Evolutionary conservation across 1,284 basidiomycete species (phyloP), one percentile per base, ranked within the genome.

Genomic region (Rhodotorula sp.): DNA sequence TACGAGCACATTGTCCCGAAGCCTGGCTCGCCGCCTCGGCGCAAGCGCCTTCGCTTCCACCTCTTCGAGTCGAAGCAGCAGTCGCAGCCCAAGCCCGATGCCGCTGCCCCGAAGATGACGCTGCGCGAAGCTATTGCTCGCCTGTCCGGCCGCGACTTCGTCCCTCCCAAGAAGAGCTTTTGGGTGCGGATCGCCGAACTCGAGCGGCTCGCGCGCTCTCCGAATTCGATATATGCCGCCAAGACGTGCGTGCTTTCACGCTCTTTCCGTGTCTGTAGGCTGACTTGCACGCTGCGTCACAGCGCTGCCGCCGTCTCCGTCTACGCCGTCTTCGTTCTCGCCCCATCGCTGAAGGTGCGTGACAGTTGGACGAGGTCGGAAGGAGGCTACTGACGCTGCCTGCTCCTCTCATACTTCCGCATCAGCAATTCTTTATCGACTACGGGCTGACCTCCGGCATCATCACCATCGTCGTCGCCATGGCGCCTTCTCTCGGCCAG

Each of bases 51-150:
- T 3, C 81, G 81, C 63, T 67, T 82, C 48, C 81, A 83, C 70
- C 72, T 80, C 55, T 80, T 81, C 61, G 80, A 81, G 65, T 29
- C 34, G 3, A 27, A 34, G 53, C 29, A 29, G 29, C 19, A 32
- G 53, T 4, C 32, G 13, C 29, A 54, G 32, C 8, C 29, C 21
- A 13, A 44, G 44, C 15, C 53, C 17, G 29, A 32, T 21, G 51
- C 8, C 3, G 22, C 57, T 22, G 64, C 7, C 29, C 6, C 41
- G 17, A 60, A 72, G 44, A 73, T 81, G 56, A 62, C 76, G 10
- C 72, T 82, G 22, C 75, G 76, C n/a, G 80, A 82, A 70, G 81
- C 82, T 3, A 64, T 82, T 29, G 80, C 81, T 15, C 51, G 78
- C 5, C 70, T 82, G 3, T 76, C 78, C 55, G 76, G 78, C 37